Percentiles rank a stretch among this genome's conserved stretches.
phyloP scores from a whole-genome alignment of 108 stramenopile genomes.

The Nitzschia putrida region DNA sequence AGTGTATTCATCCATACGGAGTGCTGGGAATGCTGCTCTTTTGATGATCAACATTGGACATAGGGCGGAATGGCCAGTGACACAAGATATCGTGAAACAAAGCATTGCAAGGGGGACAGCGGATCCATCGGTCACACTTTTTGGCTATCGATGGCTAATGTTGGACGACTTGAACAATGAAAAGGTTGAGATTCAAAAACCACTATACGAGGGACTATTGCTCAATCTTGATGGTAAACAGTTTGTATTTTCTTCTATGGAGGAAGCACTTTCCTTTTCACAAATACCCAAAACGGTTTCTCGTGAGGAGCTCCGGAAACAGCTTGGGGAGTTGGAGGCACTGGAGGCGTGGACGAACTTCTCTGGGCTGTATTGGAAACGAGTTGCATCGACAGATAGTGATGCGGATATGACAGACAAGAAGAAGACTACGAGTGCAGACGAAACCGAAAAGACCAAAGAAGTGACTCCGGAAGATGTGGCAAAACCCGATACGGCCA shows the following conservation, averaged over 20 bases:
- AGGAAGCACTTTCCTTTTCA: slow-evolving; percentile 35
- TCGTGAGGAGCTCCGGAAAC: slow-evolving; percentile 6
- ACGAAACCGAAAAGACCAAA: background rate
- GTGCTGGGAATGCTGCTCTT: slow-evolving; percentile 46
- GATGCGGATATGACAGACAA: background rate
- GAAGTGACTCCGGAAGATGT: background rate
- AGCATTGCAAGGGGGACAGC: slow-evolving; percentile 20
- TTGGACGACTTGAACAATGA: slow-evolving; percentile 56
- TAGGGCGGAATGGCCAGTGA: slow-evolving; percentile 47
- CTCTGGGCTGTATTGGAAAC: slow-evolving; percentile 9
- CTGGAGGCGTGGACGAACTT: slow-evolving; percentile 14
- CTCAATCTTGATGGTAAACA: slow-evolving; percentile 13
- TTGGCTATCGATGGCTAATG: slow-evolving; percentile 75
- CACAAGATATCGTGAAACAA: slow-evolving; percentile 31
- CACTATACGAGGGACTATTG: slow-evolving; percentile 24
- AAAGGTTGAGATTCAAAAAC: slow-evolving; percentile 38
- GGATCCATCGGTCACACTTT: slow-evolving; percentile 51
- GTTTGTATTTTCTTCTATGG: slow-evolving; percentile 32
- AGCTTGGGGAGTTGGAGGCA: slow-evolving; percentile 9
- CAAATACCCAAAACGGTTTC: slow-evolving; percentile 8
- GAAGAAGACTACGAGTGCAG: background rate
- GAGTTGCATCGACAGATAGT: background rate
- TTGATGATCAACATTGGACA: slow-evolving; percentile 53
- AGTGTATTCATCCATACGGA: slow-evolving; percentile 56
- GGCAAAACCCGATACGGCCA: too few relatives aligned